phyloP scores from a whole-genome alignment of 2,329 filamentous ascomycete genomes.

The Epichloe gansuensis region DNA sequence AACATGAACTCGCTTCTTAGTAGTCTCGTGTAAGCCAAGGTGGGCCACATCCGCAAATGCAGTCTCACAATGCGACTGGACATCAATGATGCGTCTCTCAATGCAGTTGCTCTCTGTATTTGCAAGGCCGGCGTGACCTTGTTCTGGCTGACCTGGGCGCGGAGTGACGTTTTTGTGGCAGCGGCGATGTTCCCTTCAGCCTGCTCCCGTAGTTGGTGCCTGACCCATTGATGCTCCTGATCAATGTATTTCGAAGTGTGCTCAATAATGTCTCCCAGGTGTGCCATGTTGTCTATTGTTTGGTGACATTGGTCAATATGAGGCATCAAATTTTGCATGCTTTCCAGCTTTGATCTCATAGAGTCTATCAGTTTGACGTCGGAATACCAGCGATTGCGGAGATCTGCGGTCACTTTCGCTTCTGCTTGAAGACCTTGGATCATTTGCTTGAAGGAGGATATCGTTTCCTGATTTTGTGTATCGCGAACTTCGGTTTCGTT shows the following conservation, averaged over 20 bases:
- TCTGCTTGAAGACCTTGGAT: constrained; percentile 13
- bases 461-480: background rate
- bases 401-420: constrained; percentile 8
- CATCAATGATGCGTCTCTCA: background rate
- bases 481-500: background rate
- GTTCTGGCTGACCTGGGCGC: background rate
- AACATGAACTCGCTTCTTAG: constrained; percentile 5
- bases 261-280: constrained; percentile 17
- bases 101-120: background rate
- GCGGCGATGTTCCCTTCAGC: background rate
- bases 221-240: constrained; percentile 19
- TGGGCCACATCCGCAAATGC: background rate
- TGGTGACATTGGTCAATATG: constrained; percentile 14
- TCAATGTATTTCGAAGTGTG: constrained; percentile 18
- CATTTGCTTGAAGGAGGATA: constrained; percentile 9
- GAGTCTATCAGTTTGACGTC: constrained; percentile 17
- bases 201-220: constrained; percentile 11
- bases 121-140: background rate
- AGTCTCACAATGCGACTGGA: background rate
- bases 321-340: constrained; percentile 13
- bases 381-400: constrained; percentile 15
- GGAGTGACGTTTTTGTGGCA: background rate
- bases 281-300: constrained; percentile 15
- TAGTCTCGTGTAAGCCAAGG: background rate
- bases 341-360: constrained; percentile 14